Evolutionary conservation across 2,329 filamentous ascomycete species (phyloP).

Genomic region (Cephalotrichum gorgonifer): DNA sequence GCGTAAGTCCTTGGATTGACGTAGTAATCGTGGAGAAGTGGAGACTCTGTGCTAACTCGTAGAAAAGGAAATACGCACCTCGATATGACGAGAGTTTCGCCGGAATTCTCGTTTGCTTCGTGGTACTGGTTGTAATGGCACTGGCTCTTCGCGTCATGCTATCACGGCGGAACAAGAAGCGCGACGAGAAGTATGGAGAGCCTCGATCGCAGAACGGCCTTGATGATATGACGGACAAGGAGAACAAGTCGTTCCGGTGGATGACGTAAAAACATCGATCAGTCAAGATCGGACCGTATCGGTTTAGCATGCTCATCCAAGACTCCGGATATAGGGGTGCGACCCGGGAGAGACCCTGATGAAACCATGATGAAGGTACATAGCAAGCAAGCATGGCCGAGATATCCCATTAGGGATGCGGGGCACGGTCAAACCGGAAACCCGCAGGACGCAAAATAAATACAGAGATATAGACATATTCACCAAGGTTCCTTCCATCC

Average conservation of each 20-base stretch:
- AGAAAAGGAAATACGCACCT: constrained; percentile 16
- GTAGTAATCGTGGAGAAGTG: background rate
- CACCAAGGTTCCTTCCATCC: too few species aligned
- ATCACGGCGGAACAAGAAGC: constrained; percentile 17
- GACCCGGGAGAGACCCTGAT: too few species aligned
- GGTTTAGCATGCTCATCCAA: too few species aligned
- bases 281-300: too few species aligned
- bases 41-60: background rate
- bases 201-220: constrained; percentile 22
- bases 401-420: too few species aligned
- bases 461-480: too few species aligned
- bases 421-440: too few species aligned
- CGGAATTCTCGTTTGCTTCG: constrained; percentile 22
- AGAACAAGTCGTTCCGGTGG: constrained; percentile 15
- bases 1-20: constrained; percentile 12
- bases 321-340: too few species aligned
- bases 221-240: constrained; percentile 26
- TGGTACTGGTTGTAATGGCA: constrained; percentile 18
- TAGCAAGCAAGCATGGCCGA: too few species aligned
- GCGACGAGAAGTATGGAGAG: constrained; percentile 18
- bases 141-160: constrained; percentile 16
- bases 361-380: too few species aligned
- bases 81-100: constrained; percentile 17
- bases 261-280: too few species aligned
- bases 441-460: too few species aligned